Conservation (phyloP, 2,329 filamentous ascomycete species). For the Acrodontium crateriforme region DNA sequence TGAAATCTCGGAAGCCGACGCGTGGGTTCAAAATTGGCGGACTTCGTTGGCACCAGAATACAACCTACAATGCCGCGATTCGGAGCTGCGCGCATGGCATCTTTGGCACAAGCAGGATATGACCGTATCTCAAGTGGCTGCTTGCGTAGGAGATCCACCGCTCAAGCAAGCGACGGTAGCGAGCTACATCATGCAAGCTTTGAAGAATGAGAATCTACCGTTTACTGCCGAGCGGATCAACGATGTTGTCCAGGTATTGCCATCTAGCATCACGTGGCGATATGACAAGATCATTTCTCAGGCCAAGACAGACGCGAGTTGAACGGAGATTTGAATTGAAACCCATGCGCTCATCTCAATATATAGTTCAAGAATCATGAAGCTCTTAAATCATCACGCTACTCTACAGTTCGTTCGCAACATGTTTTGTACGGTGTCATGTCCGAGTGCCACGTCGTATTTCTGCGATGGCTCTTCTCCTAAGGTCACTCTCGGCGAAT, state of each 20-base stretch:
- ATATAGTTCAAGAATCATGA: no score
- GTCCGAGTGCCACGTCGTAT: conserved; percentile 30
- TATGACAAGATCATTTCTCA: no score
- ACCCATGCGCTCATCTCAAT: no score
- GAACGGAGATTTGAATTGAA: no score
- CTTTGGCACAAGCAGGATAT: conserved; percentile 49
- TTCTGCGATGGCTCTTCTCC: conserved; percentile 43
- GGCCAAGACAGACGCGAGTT: no score
- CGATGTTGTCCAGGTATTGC: conserved; percentile 14
- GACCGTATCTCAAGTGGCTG: conserved; percentile 36
- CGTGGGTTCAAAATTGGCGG: conserved; percentile 8
- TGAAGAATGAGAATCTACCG: conserved; percentile 38
- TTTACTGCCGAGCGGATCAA: conserved; percentile 26
- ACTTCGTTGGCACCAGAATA: conserved; percentile 3
- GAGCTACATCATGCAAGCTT: conserved; percentile 44
- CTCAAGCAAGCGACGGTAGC: conserved; percentile 43
- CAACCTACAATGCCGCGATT: conserved; percentile 2
- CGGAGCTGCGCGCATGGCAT: conserved; percentile 40
- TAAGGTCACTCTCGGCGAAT: conserved; percentile 48
- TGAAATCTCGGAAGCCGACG: conserved; percentile 6
- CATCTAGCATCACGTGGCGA: no score
- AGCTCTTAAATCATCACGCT: no score
- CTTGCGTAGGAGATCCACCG: conserved; percentile 46
- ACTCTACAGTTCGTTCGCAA: no score
- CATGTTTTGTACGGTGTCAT: no score